Evolutionary conservation across 495 filamentous ascomycete genomes (phyloP), one percentile per base, ranked within the genome.

Genomic region (Beverwykella pulmonaria): DNA sequence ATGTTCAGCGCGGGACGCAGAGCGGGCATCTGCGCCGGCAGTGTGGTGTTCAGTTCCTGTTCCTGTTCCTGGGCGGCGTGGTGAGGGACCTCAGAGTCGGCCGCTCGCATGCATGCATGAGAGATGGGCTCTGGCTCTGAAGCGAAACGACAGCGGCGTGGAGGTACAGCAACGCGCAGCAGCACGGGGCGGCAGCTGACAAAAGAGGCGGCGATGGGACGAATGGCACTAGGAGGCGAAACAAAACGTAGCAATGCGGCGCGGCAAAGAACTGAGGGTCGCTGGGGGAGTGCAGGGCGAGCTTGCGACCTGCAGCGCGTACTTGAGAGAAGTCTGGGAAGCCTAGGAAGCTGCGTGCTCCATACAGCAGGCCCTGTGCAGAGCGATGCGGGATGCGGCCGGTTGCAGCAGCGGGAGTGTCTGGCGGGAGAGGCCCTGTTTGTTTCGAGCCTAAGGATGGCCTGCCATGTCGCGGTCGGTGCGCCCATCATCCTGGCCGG

Each of bases 81-180:
- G 63, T 62, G 59, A 66, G 66, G 41, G 58, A 73, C 36, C 53
- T 68, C 61, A 56, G 22, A 44, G 65, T 58, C 52, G 65, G 58
- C 46, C 32, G 68, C 56, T 34, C 68, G 71, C 69, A 74, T 74
- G 71, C 71, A 74, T 74, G 71, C 71, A 71, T 69, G 59, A 69
- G 63, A 48, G 39, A 39, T 46, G 49, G 52, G 32, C 27, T 50
- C 41, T 53, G 67, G 61, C 64, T 68, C 57, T 71, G 66, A 71
- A 71, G 68, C 71, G 71, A 74, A 61, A 67, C 67, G 54, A 59
- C 65, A 14, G 50, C 48, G 55, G 27, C 41, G 12, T 10, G 22
- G 57, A 59, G 9, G 26, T 10, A 47, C 41, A 15, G 53, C 30
- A 30, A 19, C 50, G 32, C 27, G 34, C 34, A n/a, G 30, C 39